Evolutionary conservation across 768 basidiomycete genomes (phyloP), one percentile per base, ranked within the genome.

Genomic region (Pholiota molesta): DNA sequence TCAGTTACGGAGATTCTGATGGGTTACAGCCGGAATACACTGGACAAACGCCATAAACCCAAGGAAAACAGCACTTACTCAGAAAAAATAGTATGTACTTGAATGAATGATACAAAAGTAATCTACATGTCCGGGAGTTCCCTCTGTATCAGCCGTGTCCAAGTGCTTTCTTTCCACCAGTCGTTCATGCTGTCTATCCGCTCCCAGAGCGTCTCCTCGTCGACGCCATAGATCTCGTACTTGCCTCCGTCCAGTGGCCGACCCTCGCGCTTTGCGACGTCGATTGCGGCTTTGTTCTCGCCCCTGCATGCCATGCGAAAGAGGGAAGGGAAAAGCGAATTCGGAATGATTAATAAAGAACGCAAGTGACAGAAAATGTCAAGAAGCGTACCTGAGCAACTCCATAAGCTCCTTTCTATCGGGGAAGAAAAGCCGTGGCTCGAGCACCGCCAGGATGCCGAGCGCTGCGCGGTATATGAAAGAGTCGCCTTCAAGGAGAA

Each of bases 91-190:
- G 1, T 11, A 40, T 21, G 52, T 31, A 21, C 52, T 53, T 44
- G n/a, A 3, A 16, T 44, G 42, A 44, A 2, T 44, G 10, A 21
- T 44, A 21, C 42, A n/a, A 44, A 44, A 44, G 42, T 44, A 21
- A 44, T 51, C 68, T 75, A 84, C 60, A 81, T 61, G 75, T 95
- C 94, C n/a, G 94, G 94, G 58, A 95, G 74, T 74, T 96, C 94
- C 71, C 94, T 81, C 65, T 89, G 87, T 68, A 93, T 85, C 58
- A 96, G 75, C 62, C 94, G 79, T 40, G 80, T 86, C 93, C 94
- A 97, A 54, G 94, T 96, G 63, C 86, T 91, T 69, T 95, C 92
- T 70, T 86, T 93, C 94, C 95, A 96, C 93, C 92, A 94, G 42
- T 94, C 92, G 19, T 90, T 86, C 89, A 94, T 91, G 55, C 81